Evolutionary conservation across 176 grass and related monocot genomes (phyloP), one percentile per base, ranked within the genome.

Genomic region (Neostapfia colusana): DNA sequence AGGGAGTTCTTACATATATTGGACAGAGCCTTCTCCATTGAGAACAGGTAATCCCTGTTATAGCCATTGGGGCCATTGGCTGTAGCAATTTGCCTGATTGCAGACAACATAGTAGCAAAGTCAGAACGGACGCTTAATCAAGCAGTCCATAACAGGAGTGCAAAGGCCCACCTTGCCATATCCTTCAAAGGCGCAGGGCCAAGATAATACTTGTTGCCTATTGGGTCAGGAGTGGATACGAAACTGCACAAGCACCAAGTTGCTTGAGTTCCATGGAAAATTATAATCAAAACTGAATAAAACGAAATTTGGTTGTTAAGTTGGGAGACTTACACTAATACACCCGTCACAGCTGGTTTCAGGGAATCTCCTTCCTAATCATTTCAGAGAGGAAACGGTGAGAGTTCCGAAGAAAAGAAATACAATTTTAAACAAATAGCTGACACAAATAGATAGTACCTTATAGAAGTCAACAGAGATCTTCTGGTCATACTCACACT

Each of bases 31-130:
- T 93, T 97, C 79, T 97, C 95, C 81, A 97, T 83, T 82, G 88
- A 89, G 85, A 97, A 97, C 69, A 97, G 81, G 50, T 97, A 97
- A 43, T 97, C 95, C 68, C 95, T 91, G 26, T 97, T 97, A 68
- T 93, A 86, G 44, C 95, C 95, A 45, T 31, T 93, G 51, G 95
- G 95, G 35, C 95, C 95, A 76, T 59, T 88, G 49, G 95, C 88
- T 48, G 89, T 97, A 84, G 95, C 95, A 61, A 97, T 93, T 93
- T 97, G 95, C 58, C 95, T 97, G 81, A 11, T 57, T 79, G 59
- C 31, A 71, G 26, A 55, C 12, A 83, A 54, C 34, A 53, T 39
- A 21, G 28, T 36, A 63, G 45, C 34, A 38, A 88, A 62, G 54
- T 84, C 54, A 80, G 61, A 45, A 58, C 16, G 26, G 16, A 57